Base-by-base conservation (phyloP, 768 basidiomycete genomes). In the Tylopilus felleus region DNA sequence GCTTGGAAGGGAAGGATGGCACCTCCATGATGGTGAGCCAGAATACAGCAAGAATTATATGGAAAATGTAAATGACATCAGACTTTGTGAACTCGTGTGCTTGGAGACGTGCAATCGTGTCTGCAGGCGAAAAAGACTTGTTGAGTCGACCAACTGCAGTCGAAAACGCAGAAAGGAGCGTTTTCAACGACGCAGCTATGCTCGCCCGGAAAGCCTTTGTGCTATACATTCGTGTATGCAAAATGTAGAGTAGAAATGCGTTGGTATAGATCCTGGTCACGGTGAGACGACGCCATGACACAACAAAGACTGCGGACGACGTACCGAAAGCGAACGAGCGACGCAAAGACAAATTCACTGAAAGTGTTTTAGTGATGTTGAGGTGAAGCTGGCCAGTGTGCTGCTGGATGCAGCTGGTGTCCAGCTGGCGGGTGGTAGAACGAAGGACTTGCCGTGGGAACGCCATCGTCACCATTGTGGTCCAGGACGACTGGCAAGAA, bases 1-100 rank as follows among this genome's bases (percentile, higher is more conserved):
- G 80, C 65, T 95, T 94, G 62, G 78, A 65, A 4, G 88, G 88
- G 61, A 85, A 88, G 14, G 76, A 74, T 0, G 90, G 89, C 1
- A 73, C 74, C 54, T 80, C 74, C 86, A 93, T 88, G 52, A 93
- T 73, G 39, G 72, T 71, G 57, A 93, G 72, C 87, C 89, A 92
- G 66, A 91, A 85, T 7, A 72, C 60, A 41, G 85, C 84, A 38
- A 83, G 76, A 52, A 79, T 60, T 29, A 86, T 59, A 60, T 91
- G 85, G 62, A 88, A 74, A 56, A 89, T 53, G 70, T 90, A 86
- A 48, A 85, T 69, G 47, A 70, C 70, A 73, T 92, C 89, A 19
- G 77, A 72, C 36, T 72, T 64, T 9, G 75, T 75, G 67, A 83
- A 90, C 14, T 70, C 66, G 68, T 90, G 82, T 9, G 77, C 71